These are phyloP conservation scores for Pochonia chlamydosporia DNA, from an alignment of 2,329 filamentous ascomycete species.

Conservation along the genomic window DNA sequence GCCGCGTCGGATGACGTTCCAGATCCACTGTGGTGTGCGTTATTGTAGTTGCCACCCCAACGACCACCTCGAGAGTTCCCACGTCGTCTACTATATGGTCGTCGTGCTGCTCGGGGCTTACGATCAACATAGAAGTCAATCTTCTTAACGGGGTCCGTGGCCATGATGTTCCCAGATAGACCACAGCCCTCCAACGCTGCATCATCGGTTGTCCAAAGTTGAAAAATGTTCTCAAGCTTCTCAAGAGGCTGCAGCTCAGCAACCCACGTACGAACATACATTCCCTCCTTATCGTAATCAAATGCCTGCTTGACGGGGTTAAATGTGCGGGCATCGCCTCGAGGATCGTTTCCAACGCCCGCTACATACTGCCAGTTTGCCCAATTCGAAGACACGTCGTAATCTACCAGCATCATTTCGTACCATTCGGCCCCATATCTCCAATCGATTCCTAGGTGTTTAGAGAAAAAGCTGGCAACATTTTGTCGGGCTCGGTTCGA, in stretches of 20 bases:
- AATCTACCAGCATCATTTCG: conserved; percentile 67
- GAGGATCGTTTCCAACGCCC: conserved; percentile 73
- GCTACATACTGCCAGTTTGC: conserved; percentile 79
- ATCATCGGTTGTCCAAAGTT: conserved; percentile 58
- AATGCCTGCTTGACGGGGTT: conserved; percentile 77
- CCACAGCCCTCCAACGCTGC: conserved; percentile 52
- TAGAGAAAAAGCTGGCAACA: conserved; percentile 67
- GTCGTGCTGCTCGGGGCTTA: conserved; percentile 29
- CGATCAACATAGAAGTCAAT: conserved; percentile 58
- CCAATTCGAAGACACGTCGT: conserved; percentile 73
- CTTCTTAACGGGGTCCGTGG: conserved; percentile 57
- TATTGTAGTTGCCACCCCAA: conserved; percentile 5
- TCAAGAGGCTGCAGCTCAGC: conserved; percentile 56
- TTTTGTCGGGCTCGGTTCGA: conserved; percentile 73
- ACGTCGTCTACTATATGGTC: conserved; percentile 18
- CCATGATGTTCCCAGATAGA: conserved; percentile 56
- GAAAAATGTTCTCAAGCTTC: conserved; percentile 56
- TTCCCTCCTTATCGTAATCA: conserved; percentile 66
- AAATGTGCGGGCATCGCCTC: conserved; percentile 66
- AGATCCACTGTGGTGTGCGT: neutral
- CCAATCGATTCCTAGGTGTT: conserved; percentile 74
- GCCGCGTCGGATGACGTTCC: conserved; percentile 3
- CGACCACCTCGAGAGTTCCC: conserved; percentile 17
- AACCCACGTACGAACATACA: conserved; percentile 69
- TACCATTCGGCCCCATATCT: conserved; percentile 79